Evolutionary conservation across 257 asterid genomes (phyloP), one percentile per base, ranked within the genome.

Genomic region (Solanum lycopersicoides): DNA sequence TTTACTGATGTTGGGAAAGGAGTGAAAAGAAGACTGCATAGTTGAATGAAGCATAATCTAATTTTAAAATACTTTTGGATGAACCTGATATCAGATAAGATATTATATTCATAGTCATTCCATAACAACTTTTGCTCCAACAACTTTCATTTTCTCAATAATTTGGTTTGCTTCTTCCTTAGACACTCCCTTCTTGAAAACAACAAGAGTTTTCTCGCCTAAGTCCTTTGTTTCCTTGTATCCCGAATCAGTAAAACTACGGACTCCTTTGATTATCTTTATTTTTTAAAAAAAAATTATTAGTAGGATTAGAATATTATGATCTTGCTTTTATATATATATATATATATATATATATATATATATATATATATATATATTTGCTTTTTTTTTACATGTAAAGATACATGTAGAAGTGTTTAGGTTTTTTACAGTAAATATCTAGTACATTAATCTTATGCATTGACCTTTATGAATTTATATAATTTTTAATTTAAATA

Each of bases 241-340:
- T 30, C 93, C 93, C 69, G 89, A 73, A 28, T 90, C 91, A 87
- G 94, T 92, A 69, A 77, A 86, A 87, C 90, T 88, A 12, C 94
- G 86, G 37, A 92, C 88, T 90, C 91, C 91, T 88, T 92, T 92
- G 80, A 95, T 93, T n/a, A 95, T 93, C 95, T 95, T 94, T 68
- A 95, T 92, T 91, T 95, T 95, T 25, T 93, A 88, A 83, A 35
- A 35, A 35, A 83, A 35, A 35, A 35, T 35, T 35, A 35, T 35
- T 35, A 35, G 37, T 35, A 35, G 37, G 37, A 35, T 35, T 35
- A 35, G 37, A 35, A 35, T 35, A 35, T 35, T 35, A 35, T 35
- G 37, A 35, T 35, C 34, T 32, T 32, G 34, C 3, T 2, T 32
- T 2, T 32, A 32, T 2, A 35, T 35, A 35, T 35, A 35, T 34